Base-by-base conservation (phyloP, 306 rosid genomes). In the Crotalaria pallida region DNA sequence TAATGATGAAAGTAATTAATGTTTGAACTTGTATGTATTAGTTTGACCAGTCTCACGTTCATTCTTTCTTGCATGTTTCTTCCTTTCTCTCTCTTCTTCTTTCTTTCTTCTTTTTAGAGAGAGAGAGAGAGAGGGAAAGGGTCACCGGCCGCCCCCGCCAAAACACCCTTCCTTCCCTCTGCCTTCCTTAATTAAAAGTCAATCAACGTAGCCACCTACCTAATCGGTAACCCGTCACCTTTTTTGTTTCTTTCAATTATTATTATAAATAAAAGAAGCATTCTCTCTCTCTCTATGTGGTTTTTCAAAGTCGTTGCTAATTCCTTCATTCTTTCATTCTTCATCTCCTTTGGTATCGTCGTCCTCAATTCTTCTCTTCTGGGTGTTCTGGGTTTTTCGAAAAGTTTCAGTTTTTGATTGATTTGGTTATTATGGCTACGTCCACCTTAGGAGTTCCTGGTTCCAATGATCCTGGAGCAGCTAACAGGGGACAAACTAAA, bases 401-500 rank as follows among this genome's bases (percentile, higher is more conserved):
- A 40, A 66, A 34, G 73, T 22, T 12, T 7, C 22, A 24, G 50
- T 44, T 49, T 76, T 72, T 29, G 71, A 81, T 67, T 67, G 79
- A 74, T 83, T 77, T 76, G 15, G 81, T 77, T 66, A 87, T 77
- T 66, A 87, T 89, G 79, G 88, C 92, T 65, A 67, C 89, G 29
- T 69, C 94, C 6, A 84, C 67, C 84, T 71, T 88, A 1, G 93
- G 59, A 23, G 87, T 38, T 22, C 56, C 78, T 80, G 97, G 92
- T 90, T 93, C 98, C 69, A 79, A 80, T 62, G 97, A 88, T 2
- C 82, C 10, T n/a, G n/a, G n/a, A n/a, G 49, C 88, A 18, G 68
- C 87, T 66, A 10, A 83, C 71, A 84, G 89, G 76, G 84, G 89
- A 83, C 83, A 87, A 76, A 84, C 90, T 43, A 93, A 93, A 84